A percentile compares a stretch with the other conserved stretches of the same genome.
Evolutionary conservation across 106 monocot species (phyloP).

Genomic region (Dioscorea zingiberensis): DNA sequence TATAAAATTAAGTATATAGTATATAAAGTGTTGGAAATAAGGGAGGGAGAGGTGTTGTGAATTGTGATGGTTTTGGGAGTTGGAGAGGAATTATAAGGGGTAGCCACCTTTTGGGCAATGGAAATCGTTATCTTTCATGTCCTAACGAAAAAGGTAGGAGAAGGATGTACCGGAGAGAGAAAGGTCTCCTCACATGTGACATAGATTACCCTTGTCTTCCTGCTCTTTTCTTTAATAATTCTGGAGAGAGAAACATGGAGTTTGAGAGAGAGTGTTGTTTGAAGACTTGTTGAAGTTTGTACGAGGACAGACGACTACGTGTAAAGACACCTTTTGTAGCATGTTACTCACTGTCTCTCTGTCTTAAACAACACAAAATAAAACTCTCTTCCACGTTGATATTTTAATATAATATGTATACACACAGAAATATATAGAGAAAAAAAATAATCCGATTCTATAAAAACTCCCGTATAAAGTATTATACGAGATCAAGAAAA

Average conservation of each 20-base stretch:
- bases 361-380: neutral
- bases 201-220: neutral
- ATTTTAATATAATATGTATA: neutral
- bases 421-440: neutral
- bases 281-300: neutral
- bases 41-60: no score
- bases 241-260: neutral
- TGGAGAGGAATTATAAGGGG: conserved; percentile 14
- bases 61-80: conserved; percentile 10
- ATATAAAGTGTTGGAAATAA: no score
- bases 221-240: neutral
- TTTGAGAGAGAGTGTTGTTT: no score
- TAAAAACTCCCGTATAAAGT: no score
- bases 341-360: neutral
- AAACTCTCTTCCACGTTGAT: neutral
- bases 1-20: conserved; percentile 5
- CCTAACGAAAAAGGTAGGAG: neutral
- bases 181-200: neutral
- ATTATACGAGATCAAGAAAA: no score
- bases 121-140: conserved; percentile 11
- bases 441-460: no score
- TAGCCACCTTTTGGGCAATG: conserved; percentile 1
- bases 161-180: neutral
- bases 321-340: neutral
- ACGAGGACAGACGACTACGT: neutral